Evolutionary conservation across 768 basidiomycete species (phyloP).

Genomic region (Candolleomyces efflorescens): DNA sequence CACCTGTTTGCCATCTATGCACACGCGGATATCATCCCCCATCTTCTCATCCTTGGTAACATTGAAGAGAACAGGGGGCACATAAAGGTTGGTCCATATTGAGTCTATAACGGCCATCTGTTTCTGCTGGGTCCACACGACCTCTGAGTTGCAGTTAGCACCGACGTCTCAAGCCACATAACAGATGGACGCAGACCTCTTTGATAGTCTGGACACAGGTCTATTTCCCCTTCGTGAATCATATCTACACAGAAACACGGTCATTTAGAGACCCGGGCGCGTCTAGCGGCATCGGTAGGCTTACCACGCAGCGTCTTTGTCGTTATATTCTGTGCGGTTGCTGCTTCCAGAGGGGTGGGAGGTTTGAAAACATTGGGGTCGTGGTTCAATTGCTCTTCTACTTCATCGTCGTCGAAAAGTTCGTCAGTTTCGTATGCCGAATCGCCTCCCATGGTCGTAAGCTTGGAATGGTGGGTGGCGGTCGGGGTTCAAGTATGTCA

Average conservation of each 20-base stretch:
- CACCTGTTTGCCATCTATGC: slow-evolving; percentile 10
- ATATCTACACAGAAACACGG: slow-evolving; percentile 32
- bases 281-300: background rate
- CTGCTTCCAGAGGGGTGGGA: slow-evolving; percentile 34
- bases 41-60: background rate
- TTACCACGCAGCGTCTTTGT: slow-evolving; percentile 45
- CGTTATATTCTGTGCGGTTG: slow-evolving; percentile 36
- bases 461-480: background rate
- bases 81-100: slow-evolving; percentile 2
- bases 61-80: slow-evolving; percentile 2
- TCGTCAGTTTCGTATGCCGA: slow-evolving; percentile 2
- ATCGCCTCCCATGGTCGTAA: background rate
- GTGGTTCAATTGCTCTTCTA: slow-evolving; percentile 45
- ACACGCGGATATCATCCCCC: background rate
- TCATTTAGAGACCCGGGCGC: background rate
- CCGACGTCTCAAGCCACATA: background rate
- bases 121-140: slow-evolving; percentile 6
- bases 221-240: slow-evolving; percentile 67
- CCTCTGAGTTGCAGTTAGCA: background rate
- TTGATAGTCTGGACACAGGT: slow-evolving; percentile 49
- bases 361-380: slow-evolving; percentile 40
- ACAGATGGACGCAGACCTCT: slow-evolving; percentile 5
- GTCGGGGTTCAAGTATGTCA: background rate
- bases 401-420: slow-evolving; percentile 14
- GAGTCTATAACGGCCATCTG: slow-evolving; percentile 8